phyloP scores from a whole-genome alignment of 805 yeast species.

The Wickerhamomyces subpelliculosus region DNA sequence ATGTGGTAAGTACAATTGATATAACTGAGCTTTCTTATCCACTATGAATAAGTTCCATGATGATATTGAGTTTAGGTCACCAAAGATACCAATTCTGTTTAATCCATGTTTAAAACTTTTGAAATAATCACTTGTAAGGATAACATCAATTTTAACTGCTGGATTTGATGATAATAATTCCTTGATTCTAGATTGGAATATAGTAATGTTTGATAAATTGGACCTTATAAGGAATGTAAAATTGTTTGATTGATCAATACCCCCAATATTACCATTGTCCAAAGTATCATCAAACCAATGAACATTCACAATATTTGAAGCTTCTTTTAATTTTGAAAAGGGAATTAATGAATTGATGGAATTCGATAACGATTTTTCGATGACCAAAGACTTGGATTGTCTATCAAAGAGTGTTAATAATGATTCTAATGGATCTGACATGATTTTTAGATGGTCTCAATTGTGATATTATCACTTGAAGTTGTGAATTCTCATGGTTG shows the following conservation, averaged over 20 bases:
- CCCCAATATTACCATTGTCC: slow-evolving; percentile 3
- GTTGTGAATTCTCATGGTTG: too few relatives aligned
- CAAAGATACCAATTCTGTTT: slow-evolving; percentile 15
- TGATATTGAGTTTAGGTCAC: slow-evolving; percentile 11
- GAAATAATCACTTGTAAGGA: slow-evolving; percentile 31
- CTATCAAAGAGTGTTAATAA: slow-evolving; percentile 12
- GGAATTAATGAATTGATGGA: slow-evolving; percentile 48
- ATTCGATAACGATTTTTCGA: slow-evolving; percentile 41
- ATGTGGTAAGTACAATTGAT: slow-evolving; percentile 8
- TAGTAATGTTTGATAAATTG: slow-evolving; percentile 8
- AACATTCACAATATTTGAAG: slow-evolving; percentile 41
- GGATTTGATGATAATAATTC: slow-evolving; percentile 11
- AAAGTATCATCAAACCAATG: slow-evolving; percentile 35
- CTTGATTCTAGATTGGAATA: slow-evolving; percentile 11
- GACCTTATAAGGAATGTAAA: slow-evolving; percentile 22
- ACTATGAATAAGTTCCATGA: slow-evolving; percentile 10
- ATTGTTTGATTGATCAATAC: slow-evolving; percentile 5
- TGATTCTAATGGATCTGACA: slow-evolving; percentile 1
- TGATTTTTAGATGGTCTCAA: not conserved
- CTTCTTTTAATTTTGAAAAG: slow-evolving; percentile 43
- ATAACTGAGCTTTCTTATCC: slow-evolving; percentile 2
- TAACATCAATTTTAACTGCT: slow-evolving; percentile 11
- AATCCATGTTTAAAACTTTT: slow-evolving; percentile 28
- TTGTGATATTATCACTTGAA: not conserved
- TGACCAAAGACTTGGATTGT: slow-evolving; percentile 26